Conservation (phyloP, 805 yeast species). For the Candida tammaniensis region DNA sequence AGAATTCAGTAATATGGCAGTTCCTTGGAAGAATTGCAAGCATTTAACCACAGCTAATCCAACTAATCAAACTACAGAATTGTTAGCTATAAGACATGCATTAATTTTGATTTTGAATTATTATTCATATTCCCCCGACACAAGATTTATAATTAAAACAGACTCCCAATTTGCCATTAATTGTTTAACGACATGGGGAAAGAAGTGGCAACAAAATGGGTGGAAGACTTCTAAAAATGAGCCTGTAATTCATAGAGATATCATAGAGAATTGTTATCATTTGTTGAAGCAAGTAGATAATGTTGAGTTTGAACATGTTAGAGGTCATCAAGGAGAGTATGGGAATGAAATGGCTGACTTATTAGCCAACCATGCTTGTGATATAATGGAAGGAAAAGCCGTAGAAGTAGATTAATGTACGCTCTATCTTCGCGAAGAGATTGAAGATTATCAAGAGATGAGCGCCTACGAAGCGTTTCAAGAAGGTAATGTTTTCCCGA, state of each 20-base stretch:
- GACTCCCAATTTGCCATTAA: conserved; percentile 72
- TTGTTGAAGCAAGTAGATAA: conserved; percentile 7
- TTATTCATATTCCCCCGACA: neutral
- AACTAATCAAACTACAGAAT: conserved; percentile 82
- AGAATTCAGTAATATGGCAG: conserved; percentile 46
- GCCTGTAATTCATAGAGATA: conserved; percentile 50
- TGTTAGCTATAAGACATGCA: conserved; percentile 63
- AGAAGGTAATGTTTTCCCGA: conserved; percentile 13
- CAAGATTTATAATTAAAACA: conserved; percentile 42
- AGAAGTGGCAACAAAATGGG: conserved; percentile 54
- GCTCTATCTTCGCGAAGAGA: conserved; percentile 4
- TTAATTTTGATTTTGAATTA: conserved; percentile 20
- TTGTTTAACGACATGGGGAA: conserved; percentile 54
- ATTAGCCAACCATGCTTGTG: conserved; percentile 67
- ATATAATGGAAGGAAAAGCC: neutral
- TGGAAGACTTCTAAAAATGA: conserved; percentile 46
- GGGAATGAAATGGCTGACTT: conserved; percentile 81
- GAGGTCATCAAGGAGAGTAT: conserved; percentile 63
- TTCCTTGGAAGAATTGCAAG: conserved; percentile 1
- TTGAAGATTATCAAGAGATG: too few relatives aligned
- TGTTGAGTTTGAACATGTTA: conserved; percentile 57
- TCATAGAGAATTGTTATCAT: conserved; percentile 37
- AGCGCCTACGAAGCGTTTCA: conserved; percentile 34
- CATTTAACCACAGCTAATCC: conserved; percentile 27
- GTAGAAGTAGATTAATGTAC: neutral